phyloP scores from a whole-genome alignment of 2,329 filamentous ascomycete species.

The Talaromyces sp. region DNA sequence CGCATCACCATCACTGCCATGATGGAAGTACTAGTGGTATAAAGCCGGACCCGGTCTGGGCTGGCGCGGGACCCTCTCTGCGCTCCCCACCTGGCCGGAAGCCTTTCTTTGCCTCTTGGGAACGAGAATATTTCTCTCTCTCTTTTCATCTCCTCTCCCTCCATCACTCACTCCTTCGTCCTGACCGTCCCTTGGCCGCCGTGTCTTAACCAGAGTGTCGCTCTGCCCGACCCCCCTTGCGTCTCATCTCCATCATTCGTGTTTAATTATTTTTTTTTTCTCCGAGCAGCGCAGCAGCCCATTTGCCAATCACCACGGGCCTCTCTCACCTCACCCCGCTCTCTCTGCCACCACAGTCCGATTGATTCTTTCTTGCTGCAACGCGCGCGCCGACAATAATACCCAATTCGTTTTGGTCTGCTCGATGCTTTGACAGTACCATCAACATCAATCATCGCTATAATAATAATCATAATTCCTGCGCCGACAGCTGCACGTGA shows the following conservation, averaged over 20 bases:
- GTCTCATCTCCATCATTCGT: background rate
- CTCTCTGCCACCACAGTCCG: background rate
- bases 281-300: background rate
- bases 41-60: slow-evolving; percentile 5
- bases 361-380: background rate
- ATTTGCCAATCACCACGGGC: background rate
- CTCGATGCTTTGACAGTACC: background rate
- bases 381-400: background rate
- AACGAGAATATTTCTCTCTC: background rate
- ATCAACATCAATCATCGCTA: background rate
- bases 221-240: background rate
- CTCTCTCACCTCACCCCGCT: background rate
- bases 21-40: background rate
- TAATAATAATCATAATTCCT: slow-evolving; percentile 1
- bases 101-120: background rate
- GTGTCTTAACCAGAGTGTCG: background rate
- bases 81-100: slow-evolving; percentile 5
- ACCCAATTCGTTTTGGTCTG: background rate
- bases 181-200: background rate
- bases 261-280: background rate
- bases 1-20: background rate
- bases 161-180: background rate
- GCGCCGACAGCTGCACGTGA: background rate
- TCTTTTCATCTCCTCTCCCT: background rate
- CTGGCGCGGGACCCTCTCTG: background rate